Evolutionary conservation across 2,329 filamentous ascomycete genomes (phyloP).

Genomic region (Akanthomyces dipterigenus): DNA sequence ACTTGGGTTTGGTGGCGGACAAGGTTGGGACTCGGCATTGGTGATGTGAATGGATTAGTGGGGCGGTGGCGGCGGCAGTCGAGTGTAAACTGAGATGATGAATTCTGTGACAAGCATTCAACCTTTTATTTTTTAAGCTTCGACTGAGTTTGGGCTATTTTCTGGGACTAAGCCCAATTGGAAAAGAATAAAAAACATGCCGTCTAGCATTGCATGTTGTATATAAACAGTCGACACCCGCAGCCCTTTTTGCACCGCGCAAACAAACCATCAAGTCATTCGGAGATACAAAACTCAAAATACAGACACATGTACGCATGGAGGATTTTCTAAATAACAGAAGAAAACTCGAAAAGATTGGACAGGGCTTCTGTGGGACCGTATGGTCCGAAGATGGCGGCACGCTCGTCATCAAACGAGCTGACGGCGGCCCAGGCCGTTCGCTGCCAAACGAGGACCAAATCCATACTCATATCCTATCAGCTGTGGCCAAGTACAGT

Average conservation of each 20-base stretch:
- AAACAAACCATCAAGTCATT: not conserved
- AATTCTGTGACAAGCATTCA: too few species aligned
- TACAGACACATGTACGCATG: not conserved
- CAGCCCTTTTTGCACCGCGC: not conserved
- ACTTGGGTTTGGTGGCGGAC: not conserved
- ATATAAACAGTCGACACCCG: not conserved
- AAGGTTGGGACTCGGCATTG: not conserved
- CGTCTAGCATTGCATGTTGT: too few species aligned
- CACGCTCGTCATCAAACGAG: not conserved
- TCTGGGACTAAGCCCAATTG: too few species aligned
- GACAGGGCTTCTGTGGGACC: not conserved
- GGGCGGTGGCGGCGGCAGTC: not conserved
- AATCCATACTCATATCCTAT: not conserved
- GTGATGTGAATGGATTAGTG: not conserved
- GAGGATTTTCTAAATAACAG: not conserved
- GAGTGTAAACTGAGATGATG: not conserved
- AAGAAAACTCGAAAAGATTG: too few species aligned
- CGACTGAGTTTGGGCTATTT: too few species aligned
- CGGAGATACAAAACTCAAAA: not conserved
- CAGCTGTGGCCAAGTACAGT: not conserved
- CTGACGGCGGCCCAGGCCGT: not conserved
- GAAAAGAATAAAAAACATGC: too few species aligned
- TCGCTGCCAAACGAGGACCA: not conserved
- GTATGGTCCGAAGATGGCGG: not conserved
- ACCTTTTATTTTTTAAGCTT: too few species aligned